Percentiles rank a stretch among this genome's conserved stretches.
These are phyloP conservation scores for Bertia moriformis DNA, from an alignment of 2,329 filamentous ascomycete genomes.

Conservation along the genomic window DNA sequence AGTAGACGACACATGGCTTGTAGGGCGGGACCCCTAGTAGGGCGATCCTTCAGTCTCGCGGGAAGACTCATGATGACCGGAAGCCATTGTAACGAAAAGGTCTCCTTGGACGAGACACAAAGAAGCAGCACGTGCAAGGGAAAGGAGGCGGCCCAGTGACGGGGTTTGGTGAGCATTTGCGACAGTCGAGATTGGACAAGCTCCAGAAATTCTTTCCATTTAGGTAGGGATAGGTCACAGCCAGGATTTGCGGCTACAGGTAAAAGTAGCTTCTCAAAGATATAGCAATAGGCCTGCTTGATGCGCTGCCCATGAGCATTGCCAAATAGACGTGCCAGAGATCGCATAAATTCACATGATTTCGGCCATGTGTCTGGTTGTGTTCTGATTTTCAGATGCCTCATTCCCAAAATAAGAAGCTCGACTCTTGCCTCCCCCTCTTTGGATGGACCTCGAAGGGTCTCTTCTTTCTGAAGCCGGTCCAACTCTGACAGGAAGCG, in stretches of 20 bases:
- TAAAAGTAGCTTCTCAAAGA: constrained; percentile 73
- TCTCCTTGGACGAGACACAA: constrained; percentile 74
- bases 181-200: constrained; percentile 64
- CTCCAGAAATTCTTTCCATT: constrained; percentile 76
- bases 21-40: constrained; percentile 63
- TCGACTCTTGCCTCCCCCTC: constrained; percentile 69
- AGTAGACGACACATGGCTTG: constrained; percentile 80
- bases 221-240: constrained; percentile 63
- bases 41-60: constrained; percentile 70
- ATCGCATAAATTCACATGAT: constrained; percentile 77
- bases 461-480: constrained; percentile 62
- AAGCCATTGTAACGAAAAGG: constrained; percentile 75
- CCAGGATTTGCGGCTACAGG: constrained; percentile 72
- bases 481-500: constrained; percentile 74
- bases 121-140: constrained; percentile 75
- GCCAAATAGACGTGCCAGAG: constrained; percentile 68
- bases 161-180: constrained; percentile 78
- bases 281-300: constrained; percentile 88
- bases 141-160: constrained; percentile 81
- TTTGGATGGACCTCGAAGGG: constrained; percentile 36
- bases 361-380: constrained; percentile 67
- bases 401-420: constrained; percentile 80
- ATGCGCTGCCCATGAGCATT: constrained; percentile 76
- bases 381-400: constrained; percentile 65
- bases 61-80: constrained; percentile 66